phyloP scores from a whole-genome alignment of 1,284 basidiomycete species.

The Porogramme epimiltina region DNA sequence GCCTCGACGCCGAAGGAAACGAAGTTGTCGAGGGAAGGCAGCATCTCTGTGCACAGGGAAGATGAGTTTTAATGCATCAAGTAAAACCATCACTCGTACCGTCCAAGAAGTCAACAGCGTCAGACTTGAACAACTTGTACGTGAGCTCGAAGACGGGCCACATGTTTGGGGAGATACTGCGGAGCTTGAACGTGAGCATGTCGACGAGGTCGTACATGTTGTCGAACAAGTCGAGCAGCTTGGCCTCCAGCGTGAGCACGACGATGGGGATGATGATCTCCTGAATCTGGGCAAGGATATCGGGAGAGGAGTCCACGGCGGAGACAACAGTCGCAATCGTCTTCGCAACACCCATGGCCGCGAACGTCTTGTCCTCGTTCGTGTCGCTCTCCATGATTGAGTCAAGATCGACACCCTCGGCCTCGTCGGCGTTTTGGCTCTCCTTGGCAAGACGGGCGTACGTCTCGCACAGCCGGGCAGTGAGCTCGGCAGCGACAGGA shows the following conservation, averaged over 20 bases:
- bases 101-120: conserved; percentile 85
- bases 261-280: conserved; percentile 83
- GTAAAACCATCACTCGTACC: conserved; percentile 44
- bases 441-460: conserved; percentile 81
- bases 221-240: conserved; percentile 82
- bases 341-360: conserved; percentile 84
- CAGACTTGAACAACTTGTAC: conserved; percentile 83
- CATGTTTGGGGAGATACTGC: conserved; percentile 77
- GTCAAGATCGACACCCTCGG: conserved; percentile 50
- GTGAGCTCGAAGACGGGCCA: conserved; percentile 88
- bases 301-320: conserved; percentile 73
- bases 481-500: conserved; percentile 85
- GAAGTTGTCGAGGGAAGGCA: conserved; percentile 89
- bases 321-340: conserved; percentile 76
- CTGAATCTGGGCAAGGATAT: conserved; percentile 82
- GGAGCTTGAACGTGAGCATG: conserved; percentile 82
- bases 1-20: conserved; percentile 82
- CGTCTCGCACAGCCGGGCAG: conserved; percentile 80
- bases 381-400: conserved; percentile 49
- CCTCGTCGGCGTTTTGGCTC: conserved; percentile 55
- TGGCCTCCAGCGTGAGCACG: conserved; percentile 74
- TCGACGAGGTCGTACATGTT: conserved; percentile 89
- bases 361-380: conserved; percentile 82
- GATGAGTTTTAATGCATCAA: conserved; percentile 1
- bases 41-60: conserved; percentile 67